Evolutionary conservation across 768 basidiomycete species (phyloP).

Genomic region (Leccinum uliginosum): DNA sequence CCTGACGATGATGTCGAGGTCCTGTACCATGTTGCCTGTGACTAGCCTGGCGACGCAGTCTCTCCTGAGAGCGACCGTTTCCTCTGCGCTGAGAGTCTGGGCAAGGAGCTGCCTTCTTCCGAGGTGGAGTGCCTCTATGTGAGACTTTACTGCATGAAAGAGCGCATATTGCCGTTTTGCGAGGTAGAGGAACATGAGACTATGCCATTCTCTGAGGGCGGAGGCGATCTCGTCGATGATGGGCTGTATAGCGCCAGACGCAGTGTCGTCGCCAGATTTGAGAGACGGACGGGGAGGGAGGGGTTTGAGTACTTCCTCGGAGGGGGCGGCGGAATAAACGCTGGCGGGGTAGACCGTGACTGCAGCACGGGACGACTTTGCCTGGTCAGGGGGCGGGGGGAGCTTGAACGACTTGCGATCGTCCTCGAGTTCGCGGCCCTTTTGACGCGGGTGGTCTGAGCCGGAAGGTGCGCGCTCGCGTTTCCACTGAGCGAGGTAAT

Average conservation of each 20-base stretch:
- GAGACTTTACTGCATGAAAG: constrained; percentile 80
- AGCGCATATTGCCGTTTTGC: constrained; percentile 84
- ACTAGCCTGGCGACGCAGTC: constrained; percentile 89
- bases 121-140: constrained; percentile 87
- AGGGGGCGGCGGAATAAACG: constrained; percentile 68
- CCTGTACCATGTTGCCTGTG: constrained; percentile 86
- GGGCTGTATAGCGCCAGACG: constrained; percentile 76
- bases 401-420: constrained; percentile 66
- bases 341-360: constrained; percentile 71
- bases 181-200: constrained; percentile 87
- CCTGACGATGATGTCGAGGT: constrained; percentile 92
- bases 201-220: constrained; percentile 94
- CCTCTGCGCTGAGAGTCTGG: constrained; percentile 82
- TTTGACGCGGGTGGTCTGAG: constrained; percentile 40
- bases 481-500: constrained; percentile 44
- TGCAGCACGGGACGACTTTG: constrained; percentile 66
- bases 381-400: constrained; percentile 70
- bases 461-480: constrained; percentile 28
- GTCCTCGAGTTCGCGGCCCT: constrained; percentile 46
- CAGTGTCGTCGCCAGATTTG: constrained; percentile 92
- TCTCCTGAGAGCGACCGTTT: constrained; percentile 72
- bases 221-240: constrained; percentile 97
- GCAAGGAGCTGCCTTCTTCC: constrained; percentile 89
- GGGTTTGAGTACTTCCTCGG: constrained; percentile 64
- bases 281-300: constrained; percentile 90